Percentiles rank a stretch among this genome's conserved stretches.
Conservation (phyloP, 225 moss, liverwort and hornwort species). For the Marchantia polymorpha region DNA sequence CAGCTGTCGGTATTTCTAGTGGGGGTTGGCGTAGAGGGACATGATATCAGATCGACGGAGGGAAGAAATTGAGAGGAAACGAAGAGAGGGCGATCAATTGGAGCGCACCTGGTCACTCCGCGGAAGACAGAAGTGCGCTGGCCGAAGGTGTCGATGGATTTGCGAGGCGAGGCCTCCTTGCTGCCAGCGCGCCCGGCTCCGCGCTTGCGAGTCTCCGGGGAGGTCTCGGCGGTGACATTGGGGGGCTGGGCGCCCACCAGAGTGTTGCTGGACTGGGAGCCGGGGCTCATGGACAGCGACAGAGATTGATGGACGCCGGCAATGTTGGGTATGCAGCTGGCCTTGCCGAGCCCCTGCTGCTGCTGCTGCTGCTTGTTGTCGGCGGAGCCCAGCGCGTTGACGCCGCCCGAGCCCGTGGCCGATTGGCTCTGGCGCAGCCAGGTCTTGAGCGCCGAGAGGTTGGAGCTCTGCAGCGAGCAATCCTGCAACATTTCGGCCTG, state of each 20-base stretch:
- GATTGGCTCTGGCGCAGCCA: constrained; percentile 74
- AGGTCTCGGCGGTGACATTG: constrained; percentile 64
- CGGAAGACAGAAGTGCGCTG: constrained; percentile 92
- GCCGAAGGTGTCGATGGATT: constrained; percentile 93
- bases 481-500: constrained; percentile 68
- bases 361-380: constrained; percentile 24
- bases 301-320: constrained; percentile 69
- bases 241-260: constrained; percentile 48
- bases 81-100: background rate
- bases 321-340: constrained; percentile 41
- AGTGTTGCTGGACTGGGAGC: constrained; percentile 79
- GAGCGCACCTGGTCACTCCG: constrained; percentile 81
- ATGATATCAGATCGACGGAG: no score
- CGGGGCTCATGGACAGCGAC: constrained; percentile 84
- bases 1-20: no score
- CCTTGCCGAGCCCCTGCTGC: constrained; percentile 32
- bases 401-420: constrained; percentile 25
- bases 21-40: no score
- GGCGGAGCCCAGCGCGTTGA: constrained; percentile 33
- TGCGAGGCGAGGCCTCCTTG: constrained; percentile 93
- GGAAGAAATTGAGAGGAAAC: no score
- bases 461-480: constrained; percentile 67
- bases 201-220: constrained; percentile 81
- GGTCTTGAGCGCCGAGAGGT: constrained; percentile 65
- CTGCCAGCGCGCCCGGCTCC: constrained; percentile 84